phyloP scores from a whole-genome alignment of 139 green algal genomes.

The Yamagishiella unicocca region DNA sequence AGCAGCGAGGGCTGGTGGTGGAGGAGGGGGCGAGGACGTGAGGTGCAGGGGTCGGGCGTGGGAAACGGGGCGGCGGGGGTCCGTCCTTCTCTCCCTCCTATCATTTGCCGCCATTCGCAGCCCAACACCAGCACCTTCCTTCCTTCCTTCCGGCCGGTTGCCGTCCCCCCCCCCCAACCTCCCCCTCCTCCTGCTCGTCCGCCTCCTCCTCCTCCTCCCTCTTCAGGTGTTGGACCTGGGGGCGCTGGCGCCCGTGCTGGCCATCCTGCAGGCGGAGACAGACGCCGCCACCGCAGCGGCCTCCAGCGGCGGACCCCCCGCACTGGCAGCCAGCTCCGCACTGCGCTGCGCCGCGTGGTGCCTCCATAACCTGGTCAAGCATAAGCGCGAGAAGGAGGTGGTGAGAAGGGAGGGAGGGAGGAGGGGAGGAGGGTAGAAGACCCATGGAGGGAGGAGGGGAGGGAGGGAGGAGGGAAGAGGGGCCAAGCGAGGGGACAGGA shows the following conservation, averaged over 20 bases:
- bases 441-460: no score
- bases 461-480: no score
- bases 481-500: no score
- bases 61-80: background rate
- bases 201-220: background rate
- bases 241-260: background rate
- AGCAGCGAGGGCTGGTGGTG: background rate
- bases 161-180: background rate
- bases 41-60: no score
- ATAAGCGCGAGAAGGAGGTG: constrained; percentile 48
- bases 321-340: background rate
- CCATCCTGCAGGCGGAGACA: background rate
- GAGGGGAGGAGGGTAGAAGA: no score
- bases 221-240: constrained; percentile 18
- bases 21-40: background rate
- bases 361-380: constrained; percentile 41
- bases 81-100: no score
- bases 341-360: constrained; percentile 17
- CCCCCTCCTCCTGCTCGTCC: background rate
- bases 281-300: background rate
- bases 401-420: no score
- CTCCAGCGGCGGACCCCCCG: background rate
- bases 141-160: no score
- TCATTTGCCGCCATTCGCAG: no score
- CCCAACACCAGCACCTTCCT: no score